Conservation (phyloP, 345 rosid genomes). For the Anacardium occidentale region DNA sequence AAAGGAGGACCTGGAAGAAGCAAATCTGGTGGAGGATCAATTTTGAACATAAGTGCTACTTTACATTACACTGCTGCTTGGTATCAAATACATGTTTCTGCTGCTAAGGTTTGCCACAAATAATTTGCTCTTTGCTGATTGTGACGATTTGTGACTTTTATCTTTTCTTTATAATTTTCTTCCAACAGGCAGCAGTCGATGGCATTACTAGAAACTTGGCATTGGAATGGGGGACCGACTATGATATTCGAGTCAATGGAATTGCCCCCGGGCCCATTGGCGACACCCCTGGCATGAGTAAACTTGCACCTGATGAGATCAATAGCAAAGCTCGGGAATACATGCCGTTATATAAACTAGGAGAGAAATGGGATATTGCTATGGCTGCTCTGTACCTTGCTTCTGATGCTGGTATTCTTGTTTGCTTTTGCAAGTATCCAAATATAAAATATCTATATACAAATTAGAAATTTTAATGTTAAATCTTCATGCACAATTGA, state of each 20-base stretch:
- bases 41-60: conserved; percentile 78
- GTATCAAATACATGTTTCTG: conserved; percentile 85
- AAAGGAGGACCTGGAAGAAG: conserved; percentile 64
- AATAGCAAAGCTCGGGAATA: conserved; percentile 35
- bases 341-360: conserved; percentile 59
- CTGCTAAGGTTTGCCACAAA: conserved; percentile 59
- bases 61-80: conserved; percentile 74
- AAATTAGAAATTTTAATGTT: background rate
- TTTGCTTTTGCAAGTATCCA: background rate
- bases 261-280: conserved; percentile 84
- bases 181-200: conserved; percentile 75
- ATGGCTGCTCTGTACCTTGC: conserved; percentile 77
- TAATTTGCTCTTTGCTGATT: background rate
- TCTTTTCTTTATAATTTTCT: background rate
- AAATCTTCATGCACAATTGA: background rate
- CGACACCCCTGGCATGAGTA: conserved; percentile 77
- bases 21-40: conserved; percentile 47
- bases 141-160: background rate
- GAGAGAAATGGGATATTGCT: conserved; percentile 85
- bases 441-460: background rate
- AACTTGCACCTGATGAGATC: conserved; percentile 70
- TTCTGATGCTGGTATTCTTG: conserved; percentile 55
- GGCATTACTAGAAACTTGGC: conserved; percentile 68
- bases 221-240: conserved; percentile 80
- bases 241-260: conserved; percentile 60